Evolutionary conservation across 441 rosid species (phyloP).

Genomic region (Corymbia citriodora): DNA sequence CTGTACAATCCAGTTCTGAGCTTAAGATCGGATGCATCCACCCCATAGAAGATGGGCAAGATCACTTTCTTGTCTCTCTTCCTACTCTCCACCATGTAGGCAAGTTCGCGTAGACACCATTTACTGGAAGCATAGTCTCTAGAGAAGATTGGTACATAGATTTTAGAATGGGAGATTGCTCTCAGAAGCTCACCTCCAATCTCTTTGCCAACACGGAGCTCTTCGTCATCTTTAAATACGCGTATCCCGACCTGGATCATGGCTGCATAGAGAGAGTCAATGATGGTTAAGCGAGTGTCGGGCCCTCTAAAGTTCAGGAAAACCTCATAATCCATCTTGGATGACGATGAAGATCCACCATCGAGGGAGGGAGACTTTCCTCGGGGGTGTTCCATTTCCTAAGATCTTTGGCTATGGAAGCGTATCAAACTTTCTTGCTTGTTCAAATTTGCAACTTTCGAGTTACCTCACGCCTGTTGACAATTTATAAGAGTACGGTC

Average conservation of each 20-base stretch:
- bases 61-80: background rate
- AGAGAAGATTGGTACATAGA: background rate
- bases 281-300: background rate
- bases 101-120: fast-evolving
- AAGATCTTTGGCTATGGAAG: background rate
- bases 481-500: background rate
- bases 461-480: background rate
- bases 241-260: background rate
- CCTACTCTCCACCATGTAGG: fast-evolving
- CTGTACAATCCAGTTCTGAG: background rate
- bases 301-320: background rate
- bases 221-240: background rate
- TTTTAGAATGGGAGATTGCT: background rate
- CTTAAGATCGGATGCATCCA: background rate
- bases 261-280: fast-evolving
- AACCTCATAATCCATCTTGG: background rate
- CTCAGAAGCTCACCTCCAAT: background rate
- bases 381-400: background rate
- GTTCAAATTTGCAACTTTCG: background rate
- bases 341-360: fast-evolving
- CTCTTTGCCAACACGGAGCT: background rate
- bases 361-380: fast-evolving
- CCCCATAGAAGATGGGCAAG: background rate
- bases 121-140: background rate
- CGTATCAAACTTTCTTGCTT: background rate